Conservation (phyloP, 2,329 filamentous ascomycete species). For the Pseudogymnoascus sp. region DNA sequence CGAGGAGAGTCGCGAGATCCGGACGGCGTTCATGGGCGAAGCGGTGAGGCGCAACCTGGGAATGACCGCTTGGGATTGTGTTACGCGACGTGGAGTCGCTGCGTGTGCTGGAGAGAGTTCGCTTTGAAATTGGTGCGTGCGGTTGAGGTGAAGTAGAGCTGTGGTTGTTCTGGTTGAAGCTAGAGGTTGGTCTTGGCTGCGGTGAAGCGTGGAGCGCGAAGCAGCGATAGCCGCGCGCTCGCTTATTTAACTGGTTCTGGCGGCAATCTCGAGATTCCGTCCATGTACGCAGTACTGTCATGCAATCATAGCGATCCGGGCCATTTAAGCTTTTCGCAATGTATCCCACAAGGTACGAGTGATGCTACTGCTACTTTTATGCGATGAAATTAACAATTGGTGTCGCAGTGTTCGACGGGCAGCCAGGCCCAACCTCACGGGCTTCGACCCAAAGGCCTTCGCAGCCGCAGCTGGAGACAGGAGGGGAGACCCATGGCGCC, state of each 20-base stretch:
- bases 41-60: constrained; percentile 17
- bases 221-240: constrained; percentile 9
- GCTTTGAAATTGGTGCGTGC: neutral
- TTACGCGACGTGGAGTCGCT: neutral
- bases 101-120: neutral
- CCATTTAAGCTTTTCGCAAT: constrained; percentile 20
- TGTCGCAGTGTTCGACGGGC: constrained; percentile 28
- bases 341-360: constrained; percentile 26
- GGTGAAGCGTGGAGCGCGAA: constrained; percentile 8
- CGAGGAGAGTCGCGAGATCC: constrained; percentile 25
- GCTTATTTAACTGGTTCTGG: constrained; percentile 10
- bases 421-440: constrained; percentile 65
- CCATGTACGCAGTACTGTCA: constrained; percentile 5
- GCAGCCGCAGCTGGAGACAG: constrained; percentile 58
- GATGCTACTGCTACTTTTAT: constrained; percentile 10
- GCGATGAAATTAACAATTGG: constrained; percentile 14
- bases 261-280: constrained; percentile 3
- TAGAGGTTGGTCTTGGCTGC: neutral
- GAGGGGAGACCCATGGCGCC: constrained; percentile 59
- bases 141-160: neutral
- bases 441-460: constrained; percentile 81
- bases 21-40: constrained; percentile 29
- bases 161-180: neutral
- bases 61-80: neutral
- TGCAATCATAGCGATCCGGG: constrained; percentile 9